A percentile compares a stretch with the other conserved stretches of the same genome.
Evolutionary conservation across 257 asterid genomes (phyloP).

Genomic region (Nicotiana benthamiana): DNA sequence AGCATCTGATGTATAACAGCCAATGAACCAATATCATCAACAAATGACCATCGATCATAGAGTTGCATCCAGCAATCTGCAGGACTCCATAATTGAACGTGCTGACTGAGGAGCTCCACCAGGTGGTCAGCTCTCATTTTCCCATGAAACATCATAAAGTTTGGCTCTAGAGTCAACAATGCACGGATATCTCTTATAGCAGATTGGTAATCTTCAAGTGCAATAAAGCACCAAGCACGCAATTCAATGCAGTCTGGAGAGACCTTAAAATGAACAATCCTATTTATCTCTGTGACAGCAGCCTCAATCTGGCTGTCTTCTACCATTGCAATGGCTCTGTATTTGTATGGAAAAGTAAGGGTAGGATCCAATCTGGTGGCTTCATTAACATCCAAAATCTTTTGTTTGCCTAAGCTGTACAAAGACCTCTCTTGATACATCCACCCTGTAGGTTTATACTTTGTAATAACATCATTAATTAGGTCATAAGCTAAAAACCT

Average conservation of each 20-base stretch:
- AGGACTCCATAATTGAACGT: conserved; percentile 35
- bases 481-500: conserved; percentile 28
- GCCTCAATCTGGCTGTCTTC: conserved; percentile 31
- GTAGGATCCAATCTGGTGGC: conserved; percentile 45
- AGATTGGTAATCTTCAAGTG: conserved; percentile 33
- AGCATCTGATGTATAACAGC: conserved; percentile 44
- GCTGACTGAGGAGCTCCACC: conserved; percentile 30
- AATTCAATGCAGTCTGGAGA: conserved; percentile 39
- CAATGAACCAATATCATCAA: conserved; percentile 45
- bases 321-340: conserved; percentile 36
- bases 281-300: conserved; percentile 33
- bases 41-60: conserved; percentile 44
- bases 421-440: conserved; percentile 47
- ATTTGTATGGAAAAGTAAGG: conserved; percentile 39
- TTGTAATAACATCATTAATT: conserved; percentile 22
- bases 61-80: conserved; percentile 57
- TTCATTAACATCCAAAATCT: conserved; percentile 30
- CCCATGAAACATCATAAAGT: conserved; percentile 37
- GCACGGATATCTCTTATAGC: conserved; percentile 42
- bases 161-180: conserved; percentile 39
- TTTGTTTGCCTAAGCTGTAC: conserved; percentile 33
- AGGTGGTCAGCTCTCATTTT: conserved; percentile 41
- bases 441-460: conserved; percentile 35
- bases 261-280: conserved; percentile 39
- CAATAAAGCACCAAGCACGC: conserved; percentile 41